Evolutionary conservation across 2,329 filamentous ascomycete species (phyloP).

Genomic region (Rutstroemia sydowiana): DNA sequence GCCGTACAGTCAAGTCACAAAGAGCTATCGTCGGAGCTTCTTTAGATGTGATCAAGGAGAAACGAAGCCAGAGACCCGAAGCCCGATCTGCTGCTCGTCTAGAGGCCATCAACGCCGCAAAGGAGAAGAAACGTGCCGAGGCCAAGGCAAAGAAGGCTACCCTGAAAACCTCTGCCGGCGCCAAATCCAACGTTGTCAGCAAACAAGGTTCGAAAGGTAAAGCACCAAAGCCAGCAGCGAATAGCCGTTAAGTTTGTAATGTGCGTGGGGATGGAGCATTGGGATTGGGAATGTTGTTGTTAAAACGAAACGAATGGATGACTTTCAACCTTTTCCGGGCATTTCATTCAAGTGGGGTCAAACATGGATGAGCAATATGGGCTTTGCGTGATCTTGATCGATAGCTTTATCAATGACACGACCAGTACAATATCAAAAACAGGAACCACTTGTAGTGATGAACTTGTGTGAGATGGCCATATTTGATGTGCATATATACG

Average conservation of each 20-base stretch:
- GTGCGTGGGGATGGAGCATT: conserved; percentile 4
- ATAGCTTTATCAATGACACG: conserved; percentile 29
- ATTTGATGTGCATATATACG: too few species aligned
- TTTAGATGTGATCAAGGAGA: conserved; percentile 99
- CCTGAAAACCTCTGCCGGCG: conserved; percentile 72
- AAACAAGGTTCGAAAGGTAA: conserved; percentile 97
- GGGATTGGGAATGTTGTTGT: conserved; percentile 20
- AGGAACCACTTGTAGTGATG: not conserved
- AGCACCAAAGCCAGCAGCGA: conserved; percentile 75
- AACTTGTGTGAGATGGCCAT: too few species aligned
- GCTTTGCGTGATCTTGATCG: conserved; percentile 27
- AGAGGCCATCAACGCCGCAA: conserved; percentile 90
- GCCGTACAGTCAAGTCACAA: conserved; percentile 97
- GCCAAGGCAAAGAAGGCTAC: conserved; percentile 93
- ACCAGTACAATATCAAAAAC: conserved; percentile 21
- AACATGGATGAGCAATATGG: conserved; percentile 28
- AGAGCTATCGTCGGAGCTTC: conserved; percentile 98
- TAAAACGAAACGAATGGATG: conserved; percentile 11
- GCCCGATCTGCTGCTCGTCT: conserved; percentile 85
- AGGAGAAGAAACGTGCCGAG: conserved; percentile 92
- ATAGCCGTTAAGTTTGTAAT: conserved; percentile 63
- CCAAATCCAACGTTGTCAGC: conserved; percentile 65
- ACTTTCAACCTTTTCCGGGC: not conserved
- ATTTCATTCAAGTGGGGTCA: conserved; percentile 22
- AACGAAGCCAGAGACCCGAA: conserved; percentile 88